Evolutionary conservation across 305 asterid genomes (phyloP).

Genomic region (Fraxinus velutina): DNA sequence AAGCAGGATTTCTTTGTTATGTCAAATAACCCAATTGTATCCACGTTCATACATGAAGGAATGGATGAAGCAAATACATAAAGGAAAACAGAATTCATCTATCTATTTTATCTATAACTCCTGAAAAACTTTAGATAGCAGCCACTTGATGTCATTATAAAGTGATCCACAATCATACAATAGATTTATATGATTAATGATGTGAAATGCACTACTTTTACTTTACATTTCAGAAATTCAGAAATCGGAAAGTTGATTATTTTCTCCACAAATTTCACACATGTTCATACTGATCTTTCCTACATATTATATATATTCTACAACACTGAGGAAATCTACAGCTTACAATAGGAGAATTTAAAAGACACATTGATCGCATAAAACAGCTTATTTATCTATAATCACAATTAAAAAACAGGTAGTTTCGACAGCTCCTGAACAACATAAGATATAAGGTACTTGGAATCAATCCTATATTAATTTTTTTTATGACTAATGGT

Average conservation of each 20-base stretch:
- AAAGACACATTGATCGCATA: neutral
- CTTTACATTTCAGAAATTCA: neutral
- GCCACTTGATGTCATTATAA: neutral
- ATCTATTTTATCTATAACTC: neutral
- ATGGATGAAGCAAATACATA: neutral
- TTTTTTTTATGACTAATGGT: neutral
- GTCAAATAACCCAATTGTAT: neutral
- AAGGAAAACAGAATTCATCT: neutral
- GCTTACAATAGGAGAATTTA: neutral
- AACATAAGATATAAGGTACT: neutral
- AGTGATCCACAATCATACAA: neutral
- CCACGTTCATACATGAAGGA: neutral
- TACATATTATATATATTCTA: neutral
- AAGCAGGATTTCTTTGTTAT: neutral
- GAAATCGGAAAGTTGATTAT: neutral
- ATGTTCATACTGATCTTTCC: neutral
- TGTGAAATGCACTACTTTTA: neutral
- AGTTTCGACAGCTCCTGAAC: neutral
- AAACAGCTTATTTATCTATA: neutral
- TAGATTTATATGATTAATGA: neutral
- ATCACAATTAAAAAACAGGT: neutral
- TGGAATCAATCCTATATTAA: neutral
- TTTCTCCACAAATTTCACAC: neutral
- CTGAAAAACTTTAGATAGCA: neutral
- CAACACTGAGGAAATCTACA: neutral